These are phyloP conservation scores for Ailanthus altissimus DNA, from an alignment of 345 rosid species.

Conservation along the genomic window DNA sequence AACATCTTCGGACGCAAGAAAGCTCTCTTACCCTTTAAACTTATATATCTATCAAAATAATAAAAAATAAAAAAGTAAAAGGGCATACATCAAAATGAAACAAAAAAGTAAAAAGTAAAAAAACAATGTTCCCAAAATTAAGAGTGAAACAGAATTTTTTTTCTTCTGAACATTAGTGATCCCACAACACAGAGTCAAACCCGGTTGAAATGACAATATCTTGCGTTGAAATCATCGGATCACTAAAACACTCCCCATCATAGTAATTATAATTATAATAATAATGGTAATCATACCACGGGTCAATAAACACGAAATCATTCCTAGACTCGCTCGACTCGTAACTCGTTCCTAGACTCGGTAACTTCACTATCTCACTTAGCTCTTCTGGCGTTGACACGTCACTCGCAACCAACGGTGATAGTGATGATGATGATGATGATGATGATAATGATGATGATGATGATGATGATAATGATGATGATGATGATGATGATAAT, in stretches of 20 bases:
- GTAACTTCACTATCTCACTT: slow-evolving; percentile 82
- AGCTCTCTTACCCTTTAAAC: background rate
- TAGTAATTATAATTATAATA: slow-evolving; percentile 36
- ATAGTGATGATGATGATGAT: slow-evolving; percentile 12
- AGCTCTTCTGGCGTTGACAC: slow-evolving; percentile 66
- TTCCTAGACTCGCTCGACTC: slow-evolving; percentile 44
- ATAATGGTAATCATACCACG: slow-evolving; percentile 40
- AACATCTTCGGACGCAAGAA: slow-evolving; percentile 10
- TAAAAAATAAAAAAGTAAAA: background rate
- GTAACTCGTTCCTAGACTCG: slow-evolving; percentile 60
- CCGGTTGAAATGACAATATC: slow-evolving; percentile 31
- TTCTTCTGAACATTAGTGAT: slow-evolving; percentile 27
- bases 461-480: slow-evolving; percentile 26
- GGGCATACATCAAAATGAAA: background rate
- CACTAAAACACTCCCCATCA: slow-evolving; percentile 41
- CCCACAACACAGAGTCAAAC: slow-evolving; percentile 47
- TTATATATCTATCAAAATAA: too few relatives aligned
- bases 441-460: slow-evolving; percentile 27
- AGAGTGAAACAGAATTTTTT: background rate
- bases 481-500: slow-evolving; percentile 9
- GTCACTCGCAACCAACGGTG: slow-evolving; percentile 33
- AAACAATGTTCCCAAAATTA: background rate
- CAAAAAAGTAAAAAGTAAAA: background rate
- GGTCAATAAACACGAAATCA: slow-evolving; percentile 65
- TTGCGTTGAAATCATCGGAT: slow-evolving; percentile 36